Percentiles rank a stretch among this genome's conserved stretches.
Conservation (phyloP, 768 basidiomycete species). For the Pleurotus salmoneostramineus region DNA sequence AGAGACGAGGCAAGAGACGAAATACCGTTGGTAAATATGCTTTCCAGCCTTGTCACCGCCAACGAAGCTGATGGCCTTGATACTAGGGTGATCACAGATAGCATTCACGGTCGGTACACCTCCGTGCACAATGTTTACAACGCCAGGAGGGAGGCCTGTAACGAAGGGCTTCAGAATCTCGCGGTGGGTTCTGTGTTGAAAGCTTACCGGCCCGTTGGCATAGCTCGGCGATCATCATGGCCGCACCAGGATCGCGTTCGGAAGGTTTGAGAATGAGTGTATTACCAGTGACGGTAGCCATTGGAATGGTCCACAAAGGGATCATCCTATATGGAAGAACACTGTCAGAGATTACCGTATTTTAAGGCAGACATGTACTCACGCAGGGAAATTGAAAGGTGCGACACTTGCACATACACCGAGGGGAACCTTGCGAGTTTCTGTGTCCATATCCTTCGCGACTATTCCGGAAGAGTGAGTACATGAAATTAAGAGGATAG, state of each 20-base stretch:
- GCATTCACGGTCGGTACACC: constrained; percentile 86
- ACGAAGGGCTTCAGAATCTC: constrained; percentile 4
- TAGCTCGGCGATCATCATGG: constrained; percentile 96
- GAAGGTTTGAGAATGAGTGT: constrained; percentile 94
- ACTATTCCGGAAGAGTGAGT: constrained; percentile 36
- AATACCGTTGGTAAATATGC: constrained; percentile 86
- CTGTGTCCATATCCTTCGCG: constrained; percentile 95
- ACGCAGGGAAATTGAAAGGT: constrained; percentile 92
- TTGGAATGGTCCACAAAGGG: constrained; percentile 92
- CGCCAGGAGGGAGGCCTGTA: constrained; percentile 78
- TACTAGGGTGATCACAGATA: constrained; percentile 87
- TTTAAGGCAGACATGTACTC: constrained; percentile 20
- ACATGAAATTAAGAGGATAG: background rate
- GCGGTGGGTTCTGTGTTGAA: background rate
- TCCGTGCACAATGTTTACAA: constrained; percentile 91
- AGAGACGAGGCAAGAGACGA: background rate
- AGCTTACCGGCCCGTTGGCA: constrained; percentile 74
- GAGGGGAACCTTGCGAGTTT: constrained; percentile 76
- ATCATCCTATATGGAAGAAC: constrained; percentile 67
- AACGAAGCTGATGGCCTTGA: constrained; percentile 96
- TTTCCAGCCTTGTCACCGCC: constrained; percentile 91
- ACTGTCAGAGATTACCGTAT: background rate
- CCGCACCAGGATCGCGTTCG: constrained; percentile 94
- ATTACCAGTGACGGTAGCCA: constrained; percentile 88
- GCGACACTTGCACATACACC: constrained; percentile 84